Percentiles rank a stretch among this genome's conserved stretches.
phyloP scores from a whole-genome alignment of 345 rosid genomes.

The Pistacia atlantica region DNA sequence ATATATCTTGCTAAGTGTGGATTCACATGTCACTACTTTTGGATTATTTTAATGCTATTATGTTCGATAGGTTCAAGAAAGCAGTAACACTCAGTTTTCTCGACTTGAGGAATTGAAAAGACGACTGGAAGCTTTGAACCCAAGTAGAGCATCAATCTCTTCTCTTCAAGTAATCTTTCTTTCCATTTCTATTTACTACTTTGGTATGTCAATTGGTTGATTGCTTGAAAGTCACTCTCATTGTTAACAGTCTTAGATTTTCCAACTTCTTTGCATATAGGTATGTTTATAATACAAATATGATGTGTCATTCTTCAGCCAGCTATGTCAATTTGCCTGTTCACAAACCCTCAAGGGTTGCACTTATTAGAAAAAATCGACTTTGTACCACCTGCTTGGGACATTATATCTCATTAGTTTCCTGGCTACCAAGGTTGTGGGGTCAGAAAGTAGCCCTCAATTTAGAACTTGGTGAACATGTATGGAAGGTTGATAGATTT shows the following conservation, averaged over 20 bases:
- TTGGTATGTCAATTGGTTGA: conserved; percentile 9
- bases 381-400: no score
- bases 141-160: conserved; percentile 50
- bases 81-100: conserved; percentile 69
- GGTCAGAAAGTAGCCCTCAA: no score
- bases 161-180: conserved; percentile 47
- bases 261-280: neutral
- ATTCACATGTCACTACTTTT: conserved; percentile 1
- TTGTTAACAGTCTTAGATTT: neutral
- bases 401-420: no score
- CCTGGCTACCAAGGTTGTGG: no score
- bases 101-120: conserved; percentile 82
- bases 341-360: no score
- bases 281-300: neutral
- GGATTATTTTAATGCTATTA: conserved; percentile 4
- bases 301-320: neutral
- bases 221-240: conserved; percentile 12
- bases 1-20: conserved; percentile 22
- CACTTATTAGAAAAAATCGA: no score
- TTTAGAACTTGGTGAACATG: no score
- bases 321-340: neutral
- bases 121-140: conserved; percentile 77
- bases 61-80: conserved; percentile 67
- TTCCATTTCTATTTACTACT: conserved; percentile 4
- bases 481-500: no score